phyloP scores from a whole-genome alignment of 208 protist genomes.

The Trypanosoma scelopori region DNA sequence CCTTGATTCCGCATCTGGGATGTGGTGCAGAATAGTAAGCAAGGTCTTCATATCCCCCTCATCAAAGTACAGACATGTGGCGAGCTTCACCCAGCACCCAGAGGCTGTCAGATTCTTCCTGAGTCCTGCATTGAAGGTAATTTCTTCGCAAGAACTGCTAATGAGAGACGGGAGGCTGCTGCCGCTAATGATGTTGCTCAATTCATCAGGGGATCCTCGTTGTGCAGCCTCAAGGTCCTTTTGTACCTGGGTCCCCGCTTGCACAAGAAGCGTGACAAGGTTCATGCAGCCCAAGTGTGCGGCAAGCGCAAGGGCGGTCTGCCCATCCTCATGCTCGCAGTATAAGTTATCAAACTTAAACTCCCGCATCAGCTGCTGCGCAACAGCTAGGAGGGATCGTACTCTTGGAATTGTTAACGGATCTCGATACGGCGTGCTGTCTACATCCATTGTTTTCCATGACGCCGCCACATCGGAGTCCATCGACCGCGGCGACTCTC shows the following conservation, averaged over 20 bases:
- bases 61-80: constrained; percentile 67
- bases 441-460: neutral
- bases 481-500: neutral
- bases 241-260: neutral
- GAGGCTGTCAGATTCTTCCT: constrained; percentile 11
- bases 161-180: neutral
- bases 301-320: constrained; percentile 66
- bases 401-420: constrained; percentile 36
- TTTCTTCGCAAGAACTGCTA: neutral
- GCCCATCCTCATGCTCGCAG: constrained; percentile 31
- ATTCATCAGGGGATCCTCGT: neutral
- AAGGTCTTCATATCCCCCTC: constrained; percentile 56
- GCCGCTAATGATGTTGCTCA: neutral
- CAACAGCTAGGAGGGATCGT: constrained; percentile 31
- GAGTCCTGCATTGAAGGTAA: constrained; percentile 4
- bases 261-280: constrained; percentile 49
- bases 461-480: too few relatives aligned
- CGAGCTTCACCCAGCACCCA: constrained; percentile 39
- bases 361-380: constrained; percentile 29
- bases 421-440: constrained; percentile 24
- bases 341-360: constrained; percentile 31
- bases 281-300: constrained; percentile 52
- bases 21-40: constrained; percentile 45
- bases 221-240: neutral
- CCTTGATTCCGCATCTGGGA: constrained; percentile 33